Base-by-base conservation (phyloP, 225 moss, liverwort and hornwort species). In the Antitrichia curtipendula region DNA sequence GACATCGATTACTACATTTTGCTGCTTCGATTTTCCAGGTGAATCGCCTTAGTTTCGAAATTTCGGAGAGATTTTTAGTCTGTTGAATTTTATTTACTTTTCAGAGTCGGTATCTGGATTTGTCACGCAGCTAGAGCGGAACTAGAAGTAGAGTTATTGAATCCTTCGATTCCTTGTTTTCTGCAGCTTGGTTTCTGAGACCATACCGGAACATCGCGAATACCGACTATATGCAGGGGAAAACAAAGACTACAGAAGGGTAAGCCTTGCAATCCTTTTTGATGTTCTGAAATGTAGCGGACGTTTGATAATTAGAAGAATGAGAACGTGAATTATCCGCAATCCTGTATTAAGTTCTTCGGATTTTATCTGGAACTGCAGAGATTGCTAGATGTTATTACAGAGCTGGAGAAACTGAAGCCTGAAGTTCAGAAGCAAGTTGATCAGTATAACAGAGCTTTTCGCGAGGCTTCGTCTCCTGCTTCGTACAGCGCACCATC, bases 141-240 rank as follows among this genome's bases (percentile, higher is more conserved):
- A 22, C 68, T 87, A 80, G 87, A 56, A 23, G 63, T 29, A 20
- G 60, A 60, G 40, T 72, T 70, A 21, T 76, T 84, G 59, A 90
- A 64, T 58, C 63, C 23, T 78, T 50, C 56, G 70, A 24, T 69
- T 58, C 40, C 18, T 47, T 41, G 29, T 14, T 68, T 56, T 87
- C 81, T 94, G 92, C 94, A 99, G 99, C 78, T 94, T 99, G 85
- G 93, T 99, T 68, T 94, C 99, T 13, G 97, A 99, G 86, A 99
- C 99, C 82, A 95, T 99, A 59, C 97, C 97, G 25, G 82, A 94
- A 62, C 99, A 99, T 89, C 95, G 93, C 36, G 96, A 99, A 38
- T 99, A 96, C 86, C 92, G 95, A 83, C 82, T 83, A 53, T 83
- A 92, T 90, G 84, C 85, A 74, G 92, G 84, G 76, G 97, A 95